These are phyloP conservation scores for Coffea canephora DNA, from an alignment of 257 asterid genomes.

Conservation along the genomic window DNA sequence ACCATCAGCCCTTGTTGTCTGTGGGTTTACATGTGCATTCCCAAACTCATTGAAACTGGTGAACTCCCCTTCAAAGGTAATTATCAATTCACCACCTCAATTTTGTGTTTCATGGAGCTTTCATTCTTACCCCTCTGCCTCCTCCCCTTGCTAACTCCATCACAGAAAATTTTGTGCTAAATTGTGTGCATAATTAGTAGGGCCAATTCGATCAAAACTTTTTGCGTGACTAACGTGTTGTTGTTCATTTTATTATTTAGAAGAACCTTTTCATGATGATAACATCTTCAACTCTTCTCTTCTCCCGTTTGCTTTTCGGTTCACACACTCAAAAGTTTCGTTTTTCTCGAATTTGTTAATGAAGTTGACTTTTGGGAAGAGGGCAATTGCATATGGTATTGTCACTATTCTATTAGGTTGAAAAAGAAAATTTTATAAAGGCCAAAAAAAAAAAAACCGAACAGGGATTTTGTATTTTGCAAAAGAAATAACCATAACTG, in stretches of 20 bases:
- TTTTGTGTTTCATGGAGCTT: not conserved
- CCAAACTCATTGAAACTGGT: constrained; percentile 16
- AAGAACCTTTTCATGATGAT: too few relatives aligned
- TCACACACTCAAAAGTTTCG: too few relatives aligned
- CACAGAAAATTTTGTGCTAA: not conserved
- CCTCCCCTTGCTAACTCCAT: not conserved
- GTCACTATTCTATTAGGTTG: too few relatives aligned
- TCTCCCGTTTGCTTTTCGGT: not conserved
- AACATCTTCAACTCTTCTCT: not conserved
- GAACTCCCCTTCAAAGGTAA: constrained; percentile 19
- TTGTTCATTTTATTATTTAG: too few relatives aligned
- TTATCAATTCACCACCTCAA: not conserved
- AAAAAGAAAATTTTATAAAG: too few relatives aligned
- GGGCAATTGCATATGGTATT: too few relatives aligned
- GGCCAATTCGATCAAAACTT: too few relatives aligned
- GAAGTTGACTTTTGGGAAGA: not conserved
- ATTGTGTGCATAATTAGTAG: not conserved
- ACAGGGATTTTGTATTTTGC: too few relatives aligned
- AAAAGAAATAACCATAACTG: too few relatives aligned
- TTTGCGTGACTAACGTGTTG: too few relatives aligned
- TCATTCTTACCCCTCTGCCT: too few relatives aligned
- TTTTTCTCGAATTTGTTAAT: not conserved
- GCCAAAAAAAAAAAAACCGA: too few relatives aligned
- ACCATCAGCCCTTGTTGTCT: constrained; percentile 19
- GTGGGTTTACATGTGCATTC: constrained; percentile 16